phyloP scores from a whole-genome alignment of 495 filamentous ascomycete species.

The Opeltia flavorubescens region DNA sequence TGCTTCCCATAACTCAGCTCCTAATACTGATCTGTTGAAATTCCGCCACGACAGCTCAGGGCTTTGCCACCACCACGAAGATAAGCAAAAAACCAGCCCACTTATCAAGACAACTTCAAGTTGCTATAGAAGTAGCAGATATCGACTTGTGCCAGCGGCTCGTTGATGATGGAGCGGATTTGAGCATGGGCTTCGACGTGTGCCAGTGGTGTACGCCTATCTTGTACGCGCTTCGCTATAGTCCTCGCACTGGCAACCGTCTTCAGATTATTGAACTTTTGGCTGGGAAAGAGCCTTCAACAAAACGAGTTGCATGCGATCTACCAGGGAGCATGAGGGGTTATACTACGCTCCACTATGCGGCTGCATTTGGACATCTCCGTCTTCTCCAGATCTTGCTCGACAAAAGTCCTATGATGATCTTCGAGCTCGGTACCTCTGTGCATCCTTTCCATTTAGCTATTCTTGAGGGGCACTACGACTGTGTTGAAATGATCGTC shows the following conservation, averaged over 20 bases:
- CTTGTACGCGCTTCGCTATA: neutral
- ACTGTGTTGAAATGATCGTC: slow-evolving; percentile 3
- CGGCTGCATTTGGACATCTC: neutral
- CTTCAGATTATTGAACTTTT: neutral
- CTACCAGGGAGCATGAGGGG: neutral
- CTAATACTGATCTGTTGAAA: neutral
- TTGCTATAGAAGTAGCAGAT: slow-evolving; percentile 6
- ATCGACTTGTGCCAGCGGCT: neutral
- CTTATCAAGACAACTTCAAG: neutral
- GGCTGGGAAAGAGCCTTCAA: neutral
- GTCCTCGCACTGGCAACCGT: no score
- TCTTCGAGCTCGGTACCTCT: neutral
- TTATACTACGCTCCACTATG: slow-evolving; percentile 4
- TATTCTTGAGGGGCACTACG: neutral
- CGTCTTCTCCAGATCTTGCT: neutral
- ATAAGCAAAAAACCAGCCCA: neutral
- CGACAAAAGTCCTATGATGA: neutral
- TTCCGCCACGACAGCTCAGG: neutral
- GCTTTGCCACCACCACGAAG: neutral
- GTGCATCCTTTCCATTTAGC: slow-evolving; percentile 7
- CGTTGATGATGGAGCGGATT: neutral
- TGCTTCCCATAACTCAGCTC: neutral
- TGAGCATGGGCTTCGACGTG: neutral
- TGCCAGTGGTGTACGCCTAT: neutral
- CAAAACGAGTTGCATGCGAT: neutral